A percentile compares a stretch with the other conserved stretches of the same genome.
These are phyloP conservation scores for Aspergillus fumigatiaffinis DNA, from an alignment of 2,329 filamentous ascomycete genomes.

Conservation along the genomic window DNA sequence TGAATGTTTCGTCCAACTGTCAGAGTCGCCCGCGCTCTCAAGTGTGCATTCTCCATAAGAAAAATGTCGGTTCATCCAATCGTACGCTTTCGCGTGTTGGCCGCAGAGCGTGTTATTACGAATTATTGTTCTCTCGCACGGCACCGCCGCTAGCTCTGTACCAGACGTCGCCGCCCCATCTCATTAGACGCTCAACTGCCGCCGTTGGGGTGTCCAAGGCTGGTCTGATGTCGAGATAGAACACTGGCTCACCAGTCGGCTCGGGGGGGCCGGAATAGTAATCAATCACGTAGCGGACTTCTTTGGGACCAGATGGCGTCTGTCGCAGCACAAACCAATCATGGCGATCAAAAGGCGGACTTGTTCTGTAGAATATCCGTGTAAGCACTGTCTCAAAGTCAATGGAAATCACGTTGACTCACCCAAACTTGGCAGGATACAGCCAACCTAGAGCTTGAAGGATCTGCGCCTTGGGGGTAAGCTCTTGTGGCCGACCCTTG, in stretches of 20 bases:
- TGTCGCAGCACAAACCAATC: conserved; percentile 90
- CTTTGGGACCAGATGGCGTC: conserved; percentile 61
- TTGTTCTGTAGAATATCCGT: conserved; percentile 50
- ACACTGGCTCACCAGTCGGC: conserved; percentile 83
- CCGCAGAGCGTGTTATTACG: conserved; percentile 3
- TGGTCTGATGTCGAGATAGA: conserved; percentile 90
- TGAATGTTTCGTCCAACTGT: neutral
- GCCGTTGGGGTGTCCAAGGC: conserved; percentile 77
- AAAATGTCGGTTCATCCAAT: neutral
- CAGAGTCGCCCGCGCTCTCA: conserved; percentile 24
- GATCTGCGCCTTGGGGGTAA: conserved; percentile 87
- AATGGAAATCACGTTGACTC: conserved; percentile 26
- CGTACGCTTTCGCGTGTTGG: neutral
- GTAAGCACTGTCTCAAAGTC: conserved; percentile 7
- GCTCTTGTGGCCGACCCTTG: conserved; percentile 80
- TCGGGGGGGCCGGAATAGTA: conserved; percentile 86
- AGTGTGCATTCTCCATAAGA: neutral
- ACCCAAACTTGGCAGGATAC: conserved; percentile 77
- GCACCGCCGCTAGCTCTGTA: conserved; percentile 77
- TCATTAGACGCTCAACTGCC: conserved; percentile 74
- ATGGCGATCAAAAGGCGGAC: conserved; percentile 91
- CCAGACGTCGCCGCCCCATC: conserved; percentile 94
- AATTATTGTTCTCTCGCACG: conserved; percentile 34
- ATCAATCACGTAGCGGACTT: conserved; percentile 93
- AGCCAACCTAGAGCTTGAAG: conserved; percentile 73